These are phyloP conservation scores for Umbilicaria muhlenbergii DNA, from an alignment of 495 filamentous ascomycete species.

Conservation along the genomic window DNA sequence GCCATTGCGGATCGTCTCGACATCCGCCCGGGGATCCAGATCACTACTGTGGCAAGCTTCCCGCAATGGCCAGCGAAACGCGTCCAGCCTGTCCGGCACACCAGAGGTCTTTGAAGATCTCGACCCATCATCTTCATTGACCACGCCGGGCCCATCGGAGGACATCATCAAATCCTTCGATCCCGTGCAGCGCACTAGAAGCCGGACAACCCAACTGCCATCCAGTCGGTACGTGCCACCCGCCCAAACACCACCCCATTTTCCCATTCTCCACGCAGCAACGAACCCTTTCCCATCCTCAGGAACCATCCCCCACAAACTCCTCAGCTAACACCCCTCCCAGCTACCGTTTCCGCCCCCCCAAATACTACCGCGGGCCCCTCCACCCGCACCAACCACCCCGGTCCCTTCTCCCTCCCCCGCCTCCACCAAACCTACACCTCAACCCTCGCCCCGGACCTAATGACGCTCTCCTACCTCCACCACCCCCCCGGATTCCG, in stretches of 20 bases:
- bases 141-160: constrained; percentile 16
- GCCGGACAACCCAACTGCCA: constrained; percentile 41
- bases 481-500: constrained; percentile 65
- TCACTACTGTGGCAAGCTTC: too few relatives aligned
- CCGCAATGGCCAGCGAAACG: constrained; percentile 1
- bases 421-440: constrained; percentile 83
- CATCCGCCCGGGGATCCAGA: too few relatives aligned
- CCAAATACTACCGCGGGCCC: constrained; percentile 85
- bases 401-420: constrained; percentile 81
- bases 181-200: constrained; percentile 35
- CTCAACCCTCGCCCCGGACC: constrained; percentile 72
- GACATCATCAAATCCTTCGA: constrained; percentile 34
- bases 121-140: constrained; percentile 25
- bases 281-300: background rate
- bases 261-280: background rate
- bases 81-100: constrained; percentile 8
- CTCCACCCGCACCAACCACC: constrained; percentile 73
- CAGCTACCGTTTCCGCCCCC: constrained; percentile 86
- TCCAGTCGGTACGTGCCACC: constrained; percentile 42
- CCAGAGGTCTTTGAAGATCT: constrained; percentile 21
- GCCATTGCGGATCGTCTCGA: too few relatives aligned
- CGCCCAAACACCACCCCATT: constrained; percentile 1
- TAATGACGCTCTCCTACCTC: constrained; percentile 74
- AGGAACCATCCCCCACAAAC: background rate
- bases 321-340: constrained; percentile 7